Evolutionary conservation across 306 rosid species (phyloP), one percentile per base, ranked within the genome.

Genomic region (Acacia acuminata): DNA sequence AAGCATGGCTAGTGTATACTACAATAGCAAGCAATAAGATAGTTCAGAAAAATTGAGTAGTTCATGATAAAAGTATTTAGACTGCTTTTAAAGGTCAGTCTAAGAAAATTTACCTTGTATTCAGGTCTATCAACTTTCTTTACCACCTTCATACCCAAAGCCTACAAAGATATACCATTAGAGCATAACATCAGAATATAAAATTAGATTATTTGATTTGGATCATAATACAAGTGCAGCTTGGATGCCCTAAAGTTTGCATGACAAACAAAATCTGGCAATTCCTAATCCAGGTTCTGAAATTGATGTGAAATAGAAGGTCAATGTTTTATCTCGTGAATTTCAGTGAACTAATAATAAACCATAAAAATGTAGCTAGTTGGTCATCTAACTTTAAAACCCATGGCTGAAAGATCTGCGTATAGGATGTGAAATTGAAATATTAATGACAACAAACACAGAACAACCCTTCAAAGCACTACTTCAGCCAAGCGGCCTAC

Each of bases 61-160:
- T n/a, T 70, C 40, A 45, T 47, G 61, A 34, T 30, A 27, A 12
- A 44, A 68, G 79, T n/a, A 25, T 0, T 40, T 44, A 24, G n/a
- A 45, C 51, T 43, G 14, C 20, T 22, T 30, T 64, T 64, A 7
- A 71, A 24, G 58, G 51, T 44, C n/a, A 45, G 56, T 32, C 25
- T 63, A 63, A 64, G 71, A 76, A 71, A 75, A 25, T 40, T 81
- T 51, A 94, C 98, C 99, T 92, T 96, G 84, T 96, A 78, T 77
- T 96, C 90, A 19, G 98, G 97, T 80, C 91, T 92, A 58, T 96
- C 99, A 77, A 85, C 84, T 85, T 71, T 96, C 91, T 87, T 94
- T 64, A 92, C 84, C 40, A 91, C 75, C 82, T 88, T 89, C 93
- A 96, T 73, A 67, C 99, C 99, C 85, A 94, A 79, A 60, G 98